Evolutionary conservation across 768 basidiomycete genomes (phyloP).

Genomic region (Neoboletus brunneissimus): DNA sequence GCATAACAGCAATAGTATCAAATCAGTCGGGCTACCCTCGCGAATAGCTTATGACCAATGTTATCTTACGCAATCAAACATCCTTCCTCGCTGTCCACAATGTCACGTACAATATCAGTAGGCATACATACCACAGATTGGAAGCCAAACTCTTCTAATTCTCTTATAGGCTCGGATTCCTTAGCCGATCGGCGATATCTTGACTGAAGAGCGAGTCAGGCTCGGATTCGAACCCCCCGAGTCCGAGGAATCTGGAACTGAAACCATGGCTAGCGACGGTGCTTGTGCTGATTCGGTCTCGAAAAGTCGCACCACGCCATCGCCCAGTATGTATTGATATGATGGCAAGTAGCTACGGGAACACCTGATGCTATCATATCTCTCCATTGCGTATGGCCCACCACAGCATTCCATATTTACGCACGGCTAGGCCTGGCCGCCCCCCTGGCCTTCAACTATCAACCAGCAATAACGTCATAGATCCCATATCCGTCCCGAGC

Average conservation of each 20-base stretch:
- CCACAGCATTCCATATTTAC: neutral
- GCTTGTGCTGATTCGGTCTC: neutral
- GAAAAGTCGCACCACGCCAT: neutral
- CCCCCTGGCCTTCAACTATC: neutral
- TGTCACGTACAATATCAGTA: neutral
- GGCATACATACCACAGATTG: neutral
- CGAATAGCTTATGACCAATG: no score
- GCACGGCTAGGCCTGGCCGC: neutral
- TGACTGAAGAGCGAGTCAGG: neutral
- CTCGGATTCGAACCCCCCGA: neutral
- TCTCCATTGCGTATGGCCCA: neutral
- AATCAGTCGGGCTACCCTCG: neutral
- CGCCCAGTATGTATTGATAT: neutral
- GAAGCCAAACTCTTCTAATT: neutral
- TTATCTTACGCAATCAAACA: no score
- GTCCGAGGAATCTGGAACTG: neutral
- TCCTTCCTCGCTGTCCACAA: neutral
- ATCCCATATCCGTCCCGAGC: neutral
- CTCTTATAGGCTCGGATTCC: neutral
- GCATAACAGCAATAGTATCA: neutral
- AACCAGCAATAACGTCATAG: neutral
- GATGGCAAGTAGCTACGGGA: neutral
- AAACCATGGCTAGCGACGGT: neutral
- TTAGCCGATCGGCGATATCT: neutral
- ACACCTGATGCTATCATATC: neutral